Percentiles rank a stretch among this genome's conserved stretches.
Conservation (phyloP, 2,329 filamentous ascomycete genomes). For the Colletotrichum sp. region DNA sequence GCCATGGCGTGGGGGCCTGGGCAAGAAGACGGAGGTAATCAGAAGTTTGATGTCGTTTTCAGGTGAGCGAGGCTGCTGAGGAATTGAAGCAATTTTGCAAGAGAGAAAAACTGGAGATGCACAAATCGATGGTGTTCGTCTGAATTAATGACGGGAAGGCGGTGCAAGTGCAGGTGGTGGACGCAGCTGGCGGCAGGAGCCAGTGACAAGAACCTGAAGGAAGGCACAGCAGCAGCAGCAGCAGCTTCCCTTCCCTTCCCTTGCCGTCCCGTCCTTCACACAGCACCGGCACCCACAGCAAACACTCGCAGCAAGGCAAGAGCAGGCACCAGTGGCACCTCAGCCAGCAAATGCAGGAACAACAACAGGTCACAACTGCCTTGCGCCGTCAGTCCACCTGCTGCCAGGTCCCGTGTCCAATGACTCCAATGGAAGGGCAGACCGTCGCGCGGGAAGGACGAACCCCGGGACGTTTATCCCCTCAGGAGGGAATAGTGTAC, state of each 20-base stretch:
- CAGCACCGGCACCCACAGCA: background rate
- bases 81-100: conserved; percentile 1
- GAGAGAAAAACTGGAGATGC: conserved; percentile 4
- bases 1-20: conserved; percentile 9
- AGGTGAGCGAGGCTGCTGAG: background rate
- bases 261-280: background rate
- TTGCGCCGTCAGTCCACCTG: background rate
- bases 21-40: background rate
- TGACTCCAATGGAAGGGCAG: background rate
- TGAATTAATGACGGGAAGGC: background rate
- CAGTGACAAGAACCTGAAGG: background rate
- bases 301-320: background rate
- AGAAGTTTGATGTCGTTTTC: conserved; percentile 5
- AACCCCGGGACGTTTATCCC: background rate
- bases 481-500: background rate
- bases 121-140: background rate
- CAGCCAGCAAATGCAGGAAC: background rate
- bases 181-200: background rate
- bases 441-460: background rate
- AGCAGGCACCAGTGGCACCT: too few species aligned
- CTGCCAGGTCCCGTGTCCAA: background rate
- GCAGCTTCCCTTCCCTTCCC: background rate
- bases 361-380: background rate
- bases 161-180: background rate
- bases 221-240: background rate